phyloP scores from a whole-genome alignment of 1,284 basidiomycete species.

The Rhodotorula sp. region DNA sequence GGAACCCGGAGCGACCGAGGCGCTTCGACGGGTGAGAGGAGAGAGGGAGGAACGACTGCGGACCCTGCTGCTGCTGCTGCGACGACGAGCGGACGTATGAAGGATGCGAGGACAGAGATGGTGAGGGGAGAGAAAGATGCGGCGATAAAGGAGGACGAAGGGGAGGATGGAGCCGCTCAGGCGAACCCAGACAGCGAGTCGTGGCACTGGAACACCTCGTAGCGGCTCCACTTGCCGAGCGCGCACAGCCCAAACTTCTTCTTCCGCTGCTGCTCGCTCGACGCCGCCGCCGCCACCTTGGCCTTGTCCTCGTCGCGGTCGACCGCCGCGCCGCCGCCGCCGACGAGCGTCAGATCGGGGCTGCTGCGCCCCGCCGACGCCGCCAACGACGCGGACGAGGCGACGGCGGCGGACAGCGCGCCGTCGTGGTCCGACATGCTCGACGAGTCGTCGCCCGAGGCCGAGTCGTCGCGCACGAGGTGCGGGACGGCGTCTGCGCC shows the following conservation, averaged over 20 bases:
- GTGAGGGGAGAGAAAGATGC: neutral
- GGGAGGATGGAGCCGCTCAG: neutral
- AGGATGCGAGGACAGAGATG: constrained; percentile 7
- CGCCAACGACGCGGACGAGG: neutral
- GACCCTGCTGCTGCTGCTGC: neutral
- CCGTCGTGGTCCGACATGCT: too few relatives aligned
- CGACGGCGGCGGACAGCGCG: constrained; percentile 1
- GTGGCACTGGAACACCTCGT: constrained; percentile 31
- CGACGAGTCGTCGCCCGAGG: constrained; percentile 2
- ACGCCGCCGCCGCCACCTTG: neutral
- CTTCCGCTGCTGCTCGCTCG: constrained; percentile 15
- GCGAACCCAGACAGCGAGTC: constrained; percentile 38
- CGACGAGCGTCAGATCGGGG: neutral
- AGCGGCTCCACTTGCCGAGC: constrained; percentile 37
- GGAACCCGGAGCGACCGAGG: neutral
- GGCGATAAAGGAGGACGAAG: neutral
- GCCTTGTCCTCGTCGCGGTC: constrained; percentile 10
- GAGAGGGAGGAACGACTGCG: too few relatives aligned
- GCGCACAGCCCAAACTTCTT: constrained; percentile 38
- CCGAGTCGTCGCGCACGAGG: constrained; percentile 1
- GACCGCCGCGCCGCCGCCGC: constrained; percentile 1
- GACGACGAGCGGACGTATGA: neutral
- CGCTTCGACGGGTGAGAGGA: neutral
- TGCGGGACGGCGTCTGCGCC: neutral
- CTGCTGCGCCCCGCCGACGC: neutral